Percentiles rank a stretch among this genome's conserved stretches.
Conservation (phyloP, 768 basidiomycete genomes). For the Termitomyces sp. region DNA sequence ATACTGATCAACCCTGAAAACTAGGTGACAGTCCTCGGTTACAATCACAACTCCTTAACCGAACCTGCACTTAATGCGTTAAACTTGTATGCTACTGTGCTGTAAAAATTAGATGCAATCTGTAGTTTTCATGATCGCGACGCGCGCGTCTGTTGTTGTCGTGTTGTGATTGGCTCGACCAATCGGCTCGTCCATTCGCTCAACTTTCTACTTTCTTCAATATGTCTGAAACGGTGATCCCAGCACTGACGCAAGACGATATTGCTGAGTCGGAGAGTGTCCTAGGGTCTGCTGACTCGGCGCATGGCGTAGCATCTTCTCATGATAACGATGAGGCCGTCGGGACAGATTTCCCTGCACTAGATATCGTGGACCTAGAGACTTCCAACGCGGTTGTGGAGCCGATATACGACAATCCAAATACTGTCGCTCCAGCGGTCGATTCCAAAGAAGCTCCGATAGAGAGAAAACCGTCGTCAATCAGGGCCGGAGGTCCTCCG, state of each 20-base stretch:
- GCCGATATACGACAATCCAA: slow-evolving; percentile 12
- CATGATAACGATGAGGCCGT: slow-evolving; percentile 25
- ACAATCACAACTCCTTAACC: slow-evolving; percentile 74
- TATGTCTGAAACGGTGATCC: slow-evolving; percentile 23
- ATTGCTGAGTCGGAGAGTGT: slow-evolving; percentile 10
- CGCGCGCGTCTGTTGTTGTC: slow-evolving; percentile 32
- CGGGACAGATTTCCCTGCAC: slow-evolving; percentile 15
- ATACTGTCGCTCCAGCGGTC: slow-evolving; percentile 19
- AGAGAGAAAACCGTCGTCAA: slow-evolving; percentile 32
- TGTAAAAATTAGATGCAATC: slow-evolving; percentile 2
- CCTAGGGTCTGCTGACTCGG: slow-evolving; percentile 12
- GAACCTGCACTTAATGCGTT: slow-evolving; percentile 76
- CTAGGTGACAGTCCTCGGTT: slow-evolving; percentile 75
- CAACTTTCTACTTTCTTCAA: slow-evolving; percentile 7
- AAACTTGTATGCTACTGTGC: slow-evolving; percentile 53
- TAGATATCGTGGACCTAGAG: slow-evolving; percentile 12
- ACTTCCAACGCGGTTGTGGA: slow-evolving; percentile 16
- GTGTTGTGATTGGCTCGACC: slow-evolving; percentile 17
- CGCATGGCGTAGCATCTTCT: slow-evolving; percentile 15
- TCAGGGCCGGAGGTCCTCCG: slow-evolving; percentile 41
- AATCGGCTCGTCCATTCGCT: slow-evolving; percentile 2
- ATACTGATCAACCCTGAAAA: neutral
- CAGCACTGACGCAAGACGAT: slow-evolving; percentile 13
- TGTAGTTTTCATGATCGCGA: slow-evolving; percentile 10
- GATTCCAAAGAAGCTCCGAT: slow-evolving; percentile 20